Conservation (phyloP, 2,329 filamentous ascomycete species). For the Nothophoma quercina region DNA sequence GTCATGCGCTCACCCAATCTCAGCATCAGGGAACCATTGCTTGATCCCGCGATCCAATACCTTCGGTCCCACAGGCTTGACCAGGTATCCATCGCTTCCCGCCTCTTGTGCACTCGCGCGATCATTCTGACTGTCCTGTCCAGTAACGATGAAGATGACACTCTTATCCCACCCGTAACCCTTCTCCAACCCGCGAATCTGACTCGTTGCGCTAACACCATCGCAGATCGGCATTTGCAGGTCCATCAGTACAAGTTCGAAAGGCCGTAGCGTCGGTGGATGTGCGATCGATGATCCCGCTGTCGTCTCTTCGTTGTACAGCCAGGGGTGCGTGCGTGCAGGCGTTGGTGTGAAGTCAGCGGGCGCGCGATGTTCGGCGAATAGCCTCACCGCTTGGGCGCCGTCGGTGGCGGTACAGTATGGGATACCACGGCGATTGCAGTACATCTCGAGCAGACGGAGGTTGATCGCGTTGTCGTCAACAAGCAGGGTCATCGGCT, state of each 20-base stretch:
- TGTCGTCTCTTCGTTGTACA: background rate
- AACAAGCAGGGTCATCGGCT: slow-evolving; percentile 50
- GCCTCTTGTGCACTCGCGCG: slow-evolving; percentile 33
- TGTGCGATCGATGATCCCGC: background rate
- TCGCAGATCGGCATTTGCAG: slow-evolving; percentile 53
- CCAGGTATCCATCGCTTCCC: slow-evolving; percentile 41
- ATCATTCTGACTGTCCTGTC: slow-evolving; percentile 41
- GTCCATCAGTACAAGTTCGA: slow-evolving; percentile 52
- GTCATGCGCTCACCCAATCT: slow-evolving; percentile 4
- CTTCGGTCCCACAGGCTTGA: slow-evolving; percentile 44
- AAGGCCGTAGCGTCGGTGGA: slow-evolving; percentile 17
- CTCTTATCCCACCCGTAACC: slow-evolving; percentile 29
- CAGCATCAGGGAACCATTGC: slow-evolving; percentile 29
- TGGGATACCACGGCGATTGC: slow-evolving; percentile 49
- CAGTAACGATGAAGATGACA: slow-evolving; percentile 46
- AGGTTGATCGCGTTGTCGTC: slow-evolving; percentile 58
- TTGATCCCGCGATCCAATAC: slow-evolving; percentile 33
- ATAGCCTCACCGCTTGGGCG: slow-evolving; percentile 49
- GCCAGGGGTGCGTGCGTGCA: background rate
- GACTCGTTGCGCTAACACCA: slow-evolving; percentile 45
- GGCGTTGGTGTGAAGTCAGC: background rate
- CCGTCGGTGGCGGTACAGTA: slow-evolving; percentile 53
- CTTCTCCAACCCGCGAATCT: slow-evolving; percentile 46
- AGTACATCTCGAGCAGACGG: slow-evolving; percentile 58
- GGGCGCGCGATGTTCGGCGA: slow-evolving; percentile 23